Base-by-base conservation (phyloP, 768 basidiomycete species). In the Termitomyces titanicus region DNA sequence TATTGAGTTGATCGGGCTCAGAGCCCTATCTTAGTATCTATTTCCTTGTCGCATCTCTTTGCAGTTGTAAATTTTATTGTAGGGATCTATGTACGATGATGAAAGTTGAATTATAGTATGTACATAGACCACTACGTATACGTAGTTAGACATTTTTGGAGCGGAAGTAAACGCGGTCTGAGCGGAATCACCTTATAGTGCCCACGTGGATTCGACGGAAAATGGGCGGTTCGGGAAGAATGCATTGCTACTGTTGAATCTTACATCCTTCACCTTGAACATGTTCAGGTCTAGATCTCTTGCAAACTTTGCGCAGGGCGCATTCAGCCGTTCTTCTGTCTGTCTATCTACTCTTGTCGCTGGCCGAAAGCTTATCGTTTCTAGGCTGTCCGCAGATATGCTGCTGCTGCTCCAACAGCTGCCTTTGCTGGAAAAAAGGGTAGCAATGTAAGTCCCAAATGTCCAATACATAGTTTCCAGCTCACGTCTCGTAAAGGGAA, bases 401-500 rank as follows among this genome's bases (percentile, higher is more conserved):
- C 92, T 61, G 81, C 86, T 59, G 83, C 85, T 60, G 77, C 90
- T 48, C 89, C 95, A 29, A 94, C 94, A 47, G 92, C 92, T 67
- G 85, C 87, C 58, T 97, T 94, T 75, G 84, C 89, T 73, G 92
- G 91, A 54, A 83, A 92, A 78, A 96, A 95, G 79, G 86, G 84
- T 64, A 77, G 82, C 68, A 88, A 89, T 72, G 94, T 95, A 68
- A 70, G 91, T 72, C 56, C 24, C n/a, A 45, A 20, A 38, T 17
- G 27, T 33, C 24, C 2, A 34, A 15, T 22, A 12, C 27, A 22
- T 31, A n/a, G 11, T 18, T 31, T 5, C 18, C 24, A 18, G 17
- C 58, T 61, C 35, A 56, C 25, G 24, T 34, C 22, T 22, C 15
- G 13, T 54, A n/a, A 61, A 98, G 95, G 95, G 95, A 55, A 97